phyloP scores from a whole-genome alignment of 176 grass and related monocot species.

The Hyparrhenia diplandra region DNA sequence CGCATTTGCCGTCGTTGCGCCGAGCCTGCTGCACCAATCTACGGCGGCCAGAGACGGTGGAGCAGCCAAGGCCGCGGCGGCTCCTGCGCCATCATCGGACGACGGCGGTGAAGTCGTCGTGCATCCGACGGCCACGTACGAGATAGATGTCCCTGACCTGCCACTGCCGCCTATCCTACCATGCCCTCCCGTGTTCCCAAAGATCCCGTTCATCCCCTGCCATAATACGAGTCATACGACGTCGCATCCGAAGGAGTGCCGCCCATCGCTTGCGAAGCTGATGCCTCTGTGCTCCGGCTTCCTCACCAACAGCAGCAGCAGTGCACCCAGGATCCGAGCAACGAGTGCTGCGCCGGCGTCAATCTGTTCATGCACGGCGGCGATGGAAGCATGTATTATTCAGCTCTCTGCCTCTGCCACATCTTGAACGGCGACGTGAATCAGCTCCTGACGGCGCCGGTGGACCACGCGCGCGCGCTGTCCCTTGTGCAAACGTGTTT shows the following conservation, averaged over 20 bases:
- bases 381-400: too few relatives aligned
- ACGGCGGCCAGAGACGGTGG: too few relatives aligned
- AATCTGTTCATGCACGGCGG: fast-evolving
- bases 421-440: neutral
- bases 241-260: neutral
- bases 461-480: neutral
- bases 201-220: neutral
- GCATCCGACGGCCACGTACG: neutral
- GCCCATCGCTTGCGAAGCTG: neutral
- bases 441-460: neutral
- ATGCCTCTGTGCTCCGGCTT: neutral
- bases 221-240: too few relatives aligned
- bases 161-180: neutral
- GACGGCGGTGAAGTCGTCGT: neutral
- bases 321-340: too few relatives aligned
- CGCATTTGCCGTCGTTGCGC: too few relatives aligned
- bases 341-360: neutral
- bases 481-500: neutral
- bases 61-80: neutral
- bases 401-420: neutral
- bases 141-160: neutral
- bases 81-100: neutral
- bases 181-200: neutral
- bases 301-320: neutral
- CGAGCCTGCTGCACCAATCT: too few relatives aligned